These are phyloP conservation scores for Sphaerobolus stellatus DNA, from an alignment of 1,284 basidiomycete species.

Conservation along the genomic window DNA sequence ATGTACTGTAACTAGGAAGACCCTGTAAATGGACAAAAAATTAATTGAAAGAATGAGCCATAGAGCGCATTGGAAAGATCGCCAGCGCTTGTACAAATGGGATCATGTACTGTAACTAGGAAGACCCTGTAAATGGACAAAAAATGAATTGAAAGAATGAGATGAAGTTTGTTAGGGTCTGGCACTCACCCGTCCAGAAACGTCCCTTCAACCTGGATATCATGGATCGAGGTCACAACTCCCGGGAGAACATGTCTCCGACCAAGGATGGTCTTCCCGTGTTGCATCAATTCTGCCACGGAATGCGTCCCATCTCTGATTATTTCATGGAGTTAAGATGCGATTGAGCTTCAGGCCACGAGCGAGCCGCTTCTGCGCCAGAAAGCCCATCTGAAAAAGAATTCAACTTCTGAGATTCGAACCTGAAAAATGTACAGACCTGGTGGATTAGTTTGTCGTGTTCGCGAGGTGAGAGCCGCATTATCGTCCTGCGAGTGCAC, in stretches of 20 bases:
- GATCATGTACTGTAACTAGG: slow-evolving; percentile 85
- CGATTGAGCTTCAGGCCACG: slow-evolving; percentile 85
- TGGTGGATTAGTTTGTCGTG: slow-evolving; percentile 38
- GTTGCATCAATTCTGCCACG: slow-evolving; percentile 89
- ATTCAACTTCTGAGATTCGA: slow-evolving; percentile 1
- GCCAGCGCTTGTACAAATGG: slow-evolving; percentile 82
- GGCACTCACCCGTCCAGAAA: slow-evolving; percentile 74
- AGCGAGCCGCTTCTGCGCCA: slow-evolving; percentile 94
- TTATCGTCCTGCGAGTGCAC: no score
- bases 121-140: slow-evolving; percentile 62
- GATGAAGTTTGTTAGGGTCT: neutral
- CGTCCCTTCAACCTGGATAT: slow-evolving; percentile 92
- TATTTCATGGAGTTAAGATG: slow-evolving; percentile 86
- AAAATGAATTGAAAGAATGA: slow-evolving; percentile 1
- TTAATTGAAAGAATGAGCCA: no score
- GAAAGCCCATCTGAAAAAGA: slow-evolving; percentile 66
- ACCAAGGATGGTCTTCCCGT: slow-evolving; percentile 88
- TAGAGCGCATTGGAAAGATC: slow-evolving; percentile 83
- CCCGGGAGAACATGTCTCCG: slow-evolving; percentile 86
- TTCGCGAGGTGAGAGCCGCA: slow-evolving; percentile 39
- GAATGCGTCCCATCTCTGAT: slow-evolving; percentile 90
- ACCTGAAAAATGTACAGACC: slow-evolving; percentile 21
- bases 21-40: no score
- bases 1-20: slow-evolving; percentile 93
- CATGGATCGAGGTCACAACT: slow-evolving; percentile 66